Base-by-base conservation (phyloP, 768 basidiomycete species). In the Termitomyces sp. region DNA sequence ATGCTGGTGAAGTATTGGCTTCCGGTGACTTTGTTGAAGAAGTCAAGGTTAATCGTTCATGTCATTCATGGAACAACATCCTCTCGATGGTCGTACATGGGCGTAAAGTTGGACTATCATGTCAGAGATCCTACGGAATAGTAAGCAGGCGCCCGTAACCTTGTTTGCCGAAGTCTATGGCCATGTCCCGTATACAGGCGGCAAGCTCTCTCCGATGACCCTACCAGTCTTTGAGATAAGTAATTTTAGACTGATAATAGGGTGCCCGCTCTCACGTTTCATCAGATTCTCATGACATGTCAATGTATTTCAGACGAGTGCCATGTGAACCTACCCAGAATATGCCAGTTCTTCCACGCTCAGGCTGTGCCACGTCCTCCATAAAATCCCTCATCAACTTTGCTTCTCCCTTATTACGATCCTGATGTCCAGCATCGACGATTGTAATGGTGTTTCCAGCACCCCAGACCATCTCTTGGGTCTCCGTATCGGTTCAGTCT, bases 401-500 rank as follows among this genome's bases (percentile, higher is more conserved):
- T 12, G 4, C 20, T 22, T 13, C 48, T 7, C 43, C 18, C 48
- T 27, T 5, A 9, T 27, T 18, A 30, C 0, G 1, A 6, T 18
- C 3, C 45, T 30, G 16, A 50, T 49, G 48, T 49, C 48, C 5
- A 8, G 9, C n/a, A n/a, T n/a, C 57, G 69, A 62, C 46, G 73
- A 72, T 52, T 89, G 88, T 68, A 79, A n/a, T n/a, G n/a, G 80
- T 49, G 65, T 71, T 5, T 81, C 82, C n/a, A 81, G 82, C 27
- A 82, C 82, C 20, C 74, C 76, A n/a, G 70, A 82, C 62, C 70
- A 76, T 2, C 73, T 78, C 60, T 69, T 79, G 6, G 68, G 74
- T 33, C 73, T 93, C 44, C 82, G 91, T 4, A 77, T 93, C 45
- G 91, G 81, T 1, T 83, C 89, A 22, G 71, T 93, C 63, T 93